Percentiles rank a stretch among this genome's conserved stretches.
phyloP scores from a whole-genome alignment of 805 yeast species.

The Millerozyma miso region DNA sequence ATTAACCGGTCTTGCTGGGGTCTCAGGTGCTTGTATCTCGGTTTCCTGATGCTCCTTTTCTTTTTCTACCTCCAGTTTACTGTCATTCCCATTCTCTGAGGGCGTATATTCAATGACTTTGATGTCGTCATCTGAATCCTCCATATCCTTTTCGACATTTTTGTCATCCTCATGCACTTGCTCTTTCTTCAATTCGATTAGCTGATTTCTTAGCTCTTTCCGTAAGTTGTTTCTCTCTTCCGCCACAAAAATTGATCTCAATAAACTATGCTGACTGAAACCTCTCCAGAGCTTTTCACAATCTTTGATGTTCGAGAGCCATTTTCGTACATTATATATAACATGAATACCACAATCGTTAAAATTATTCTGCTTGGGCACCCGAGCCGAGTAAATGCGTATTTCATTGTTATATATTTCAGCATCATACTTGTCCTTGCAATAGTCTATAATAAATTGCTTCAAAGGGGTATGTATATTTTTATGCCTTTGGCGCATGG shows the following conservation, averaged over 20 bases:
- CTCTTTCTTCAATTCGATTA: slow-evolving; percentile 19
- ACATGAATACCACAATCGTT: slow-evolving; percentile 96
- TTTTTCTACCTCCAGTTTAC: background rate
- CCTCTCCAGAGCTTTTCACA: slow-evolving; percentile 50
- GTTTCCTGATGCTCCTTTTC: background rate
- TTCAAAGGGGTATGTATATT: slow-evolving; percentile 51
- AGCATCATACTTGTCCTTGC: slow-evolving; percentile 55
- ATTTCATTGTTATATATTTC: slow-evolving; percentile 46
- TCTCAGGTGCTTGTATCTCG: background rate
- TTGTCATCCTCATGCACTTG: slow-evolving; percentile 6
- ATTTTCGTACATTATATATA: slow-evolving; percentile 63
- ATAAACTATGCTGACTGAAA: slow-evolving; percentile 5
- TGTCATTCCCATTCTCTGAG: background rate
- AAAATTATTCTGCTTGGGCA: slow-evolving; percentile 82
- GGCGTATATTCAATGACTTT: slow-evolving; percentile 15
- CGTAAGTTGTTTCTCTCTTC: slow-evolving; percentile 28
- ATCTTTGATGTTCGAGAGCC: slow-evolving; percentile 45
- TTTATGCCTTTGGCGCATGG: slow-evolving; percentile 58
- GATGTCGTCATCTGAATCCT: slow-evolving; percentile 15
- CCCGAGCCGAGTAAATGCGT: slow-evolving; percentile 45
- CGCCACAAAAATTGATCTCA: slow-evolving; percentile 19
- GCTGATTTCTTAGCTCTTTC: slow-evolving; percentile 18
- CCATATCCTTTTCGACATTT: background rate
- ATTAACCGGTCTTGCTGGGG: background rate
- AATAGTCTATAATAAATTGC: slow-evolving; percentile 61